Evolutionary conservation across 2,329 filamentous ascomycete genomes (phyloP).

Genomic region (Phaeosphaeria sp.): DNA sequence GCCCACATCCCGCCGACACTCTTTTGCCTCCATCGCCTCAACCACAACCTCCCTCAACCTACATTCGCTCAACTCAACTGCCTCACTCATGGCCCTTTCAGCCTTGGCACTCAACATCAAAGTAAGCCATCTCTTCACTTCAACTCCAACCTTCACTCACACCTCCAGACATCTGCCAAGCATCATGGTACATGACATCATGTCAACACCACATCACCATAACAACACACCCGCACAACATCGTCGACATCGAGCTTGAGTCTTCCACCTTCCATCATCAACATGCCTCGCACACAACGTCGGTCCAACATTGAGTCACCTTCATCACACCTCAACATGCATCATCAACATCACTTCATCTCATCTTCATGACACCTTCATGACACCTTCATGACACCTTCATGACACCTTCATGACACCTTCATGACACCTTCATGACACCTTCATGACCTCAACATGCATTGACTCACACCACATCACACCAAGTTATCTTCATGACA

Average conservation of each 20-base stretch:
- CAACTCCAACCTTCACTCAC: conserved; percentile 3
- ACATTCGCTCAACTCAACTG: not conserved
- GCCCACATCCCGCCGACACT: not conserved
- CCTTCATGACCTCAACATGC: conserved; percentile 2
- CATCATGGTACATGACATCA: conserved; percentile 20
- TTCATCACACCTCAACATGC: conserved; percentile 3
- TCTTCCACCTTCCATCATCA: not conserved
- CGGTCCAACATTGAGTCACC: conserved; percentile 4
- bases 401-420: not conserved
- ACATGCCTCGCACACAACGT: not conserved
- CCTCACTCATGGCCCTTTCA: not conserved
- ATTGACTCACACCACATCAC: conserved; percentile 4
- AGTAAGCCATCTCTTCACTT: conserved; percentile 1
- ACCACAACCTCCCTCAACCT: not conserved
- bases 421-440: not conserved
- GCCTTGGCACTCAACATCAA: not conserved
- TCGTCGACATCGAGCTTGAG: conserved; percentile 1
- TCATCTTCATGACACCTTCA: not conserved
- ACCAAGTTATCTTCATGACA: conserved; percentile 3
- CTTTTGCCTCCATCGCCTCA: conserved; percentile 3
- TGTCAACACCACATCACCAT: not conserved
- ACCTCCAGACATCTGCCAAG: conserved; percentile 11
- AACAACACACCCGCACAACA: not conserved
- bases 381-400: not conserved
- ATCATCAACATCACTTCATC: conserved; percentile 1